Conservation (phyloP, 2,329 filamentous ascomycete genomes). For the Paecilomyces variotii region DNA sequence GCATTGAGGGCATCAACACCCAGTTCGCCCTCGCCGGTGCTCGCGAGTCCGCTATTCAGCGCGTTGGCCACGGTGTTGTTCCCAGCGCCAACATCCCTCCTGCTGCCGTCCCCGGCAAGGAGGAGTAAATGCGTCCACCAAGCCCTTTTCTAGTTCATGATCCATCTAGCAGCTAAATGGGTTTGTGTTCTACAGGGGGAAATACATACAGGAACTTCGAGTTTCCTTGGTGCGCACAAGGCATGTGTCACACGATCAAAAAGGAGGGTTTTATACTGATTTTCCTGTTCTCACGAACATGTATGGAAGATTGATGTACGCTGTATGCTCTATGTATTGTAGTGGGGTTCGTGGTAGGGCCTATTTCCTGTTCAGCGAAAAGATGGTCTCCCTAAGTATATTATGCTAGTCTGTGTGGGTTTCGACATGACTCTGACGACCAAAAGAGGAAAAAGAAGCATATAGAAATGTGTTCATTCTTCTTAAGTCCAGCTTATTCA, state of each 20-base stretch:
- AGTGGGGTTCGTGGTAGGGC: not conserved
- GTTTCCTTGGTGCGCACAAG: not conserved
- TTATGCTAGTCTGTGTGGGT: not conserved
- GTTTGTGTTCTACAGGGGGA: not conserved
- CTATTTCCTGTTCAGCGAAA: not conserved
- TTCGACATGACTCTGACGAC: not conserved
- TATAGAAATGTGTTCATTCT: not conserved
- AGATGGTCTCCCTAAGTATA: not conserved
- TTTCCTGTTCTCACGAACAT: not conserved
- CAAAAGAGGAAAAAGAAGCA: not conserved
- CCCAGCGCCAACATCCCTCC: conserved; percentile 26
- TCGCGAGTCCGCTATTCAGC: conserved; percentile 40
- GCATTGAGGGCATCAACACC: conserved; percentile 62
- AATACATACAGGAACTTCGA: not conserved
- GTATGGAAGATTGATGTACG: not conserved
- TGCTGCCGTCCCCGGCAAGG: conserved; percentile 11
- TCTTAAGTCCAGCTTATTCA: not conserved
- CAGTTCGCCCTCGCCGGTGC: conserved; percentile 65
- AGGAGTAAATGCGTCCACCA: conserved; percentile 15
- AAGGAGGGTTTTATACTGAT: not conserved
- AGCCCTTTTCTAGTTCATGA: not conserved
- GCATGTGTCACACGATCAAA: not conserved
- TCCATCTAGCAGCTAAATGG: not conserved
- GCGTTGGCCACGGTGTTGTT: conserved; percentile 24
- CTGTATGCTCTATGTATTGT: not conserved